phyloP scores from a whole-genome alignment of 2,329 filamentous ascomycete genomes.

The Fusarium sp. region DNA sequence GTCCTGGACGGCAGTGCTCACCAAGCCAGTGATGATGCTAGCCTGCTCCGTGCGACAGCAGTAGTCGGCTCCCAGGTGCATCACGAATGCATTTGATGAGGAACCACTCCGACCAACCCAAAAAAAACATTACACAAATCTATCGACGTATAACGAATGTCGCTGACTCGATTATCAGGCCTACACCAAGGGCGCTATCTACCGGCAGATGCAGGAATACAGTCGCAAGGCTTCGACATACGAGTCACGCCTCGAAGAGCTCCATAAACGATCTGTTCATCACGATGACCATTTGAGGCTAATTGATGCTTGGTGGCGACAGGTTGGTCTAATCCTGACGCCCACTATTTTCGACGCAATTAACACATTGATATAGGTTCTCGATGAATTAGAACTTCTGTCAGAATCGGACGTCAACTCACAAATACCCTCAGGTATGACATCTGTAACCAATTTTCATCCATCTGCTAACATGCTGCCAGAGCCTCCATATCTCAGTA shows the following conservation, averaged over 20 bases:
- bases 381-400: constrained; percentile 74
- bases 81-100: constrained; percentile 37
- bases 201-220: constrained; percentile 97
- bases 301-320: constrained; percentile 93
- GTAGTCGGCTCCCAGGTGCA: constrained; percentile 47
- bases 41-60: constrained; percentile 48
- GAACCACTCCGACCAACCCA: constrained; percentile 36
- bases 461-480: constrained; percentile 45
- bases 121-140: constrained; percentile 40
- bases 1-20: constrained; percentile 52
- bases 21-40: constrained; percentile 54
- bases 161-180: constrained; percentile 50
- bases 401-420: constrained; percentile 58
- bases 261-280: constrained; percentile 80
- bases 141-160: constrained; percentile 37
- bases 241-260: constrained; percentile 83
- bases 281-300: constrained; percentile 94
- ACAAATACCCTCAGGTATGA: constrained; percentile 45
- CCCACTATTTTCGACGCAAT: constrained; percentile 5
- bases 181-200: constrained; percentile 87
- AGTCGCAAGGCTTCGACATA: constrained; percentile 88
- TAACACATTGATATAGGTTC: constrained; percentile 57
- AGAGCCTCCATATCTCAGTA: constrained; percentile 69
- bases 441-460: not conserved
- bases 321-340: constrained; percentile 67